A percentile compares a stretch with the other conserved stretches of the same genome.
Conservation (phyloP, 1,284 basidiomycete species). For the Sparassis latifolia region DNA sequence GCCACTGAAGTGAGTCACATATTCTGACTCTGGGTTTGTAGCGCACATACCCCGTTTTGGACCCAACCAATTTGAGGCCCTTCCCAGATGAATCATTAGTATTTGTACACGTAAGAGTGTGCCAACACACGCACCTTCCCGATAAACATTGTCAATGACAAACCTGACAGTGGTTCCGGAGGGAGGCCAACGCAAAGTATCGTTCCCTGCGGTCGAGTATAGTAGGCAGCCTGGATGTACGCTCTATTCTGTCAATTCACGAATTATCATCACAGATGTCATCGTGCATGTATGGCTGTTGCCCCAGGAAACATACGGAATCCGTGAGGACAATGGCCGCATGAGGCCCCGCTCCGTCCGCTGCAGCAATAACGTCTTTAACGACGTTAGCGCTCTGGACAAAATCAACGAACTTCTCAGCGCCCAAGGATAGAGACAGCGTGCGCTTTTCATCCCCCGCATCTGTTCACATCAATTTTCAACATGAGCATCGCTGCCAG, state of each 20-base stretch:
- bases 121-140: conserved; percentile 32
- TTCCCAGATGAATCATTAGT: not conserved
- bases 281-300: not conserved
- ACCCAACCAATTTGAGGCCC: conserved; percentile 5
- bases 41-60: conserved; percentile 14
- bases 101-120: not conserved
- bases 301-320: conserved; percentile 15
- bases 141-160: conserved; percentile 74
- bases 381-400: conserved; percentile 43
- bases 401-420: conserved; percentile 71
- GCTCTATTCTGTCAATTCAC: conserved; percentile 36
- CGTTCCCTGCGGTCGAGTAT: conserved; percentile 56
- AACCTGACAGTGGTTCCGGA: conserved; percentile 48
- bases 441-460: conserved; percentile 60
- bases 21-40: conserved; percentile 2
- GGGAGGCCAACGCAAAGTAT: conserved; percentile 72
- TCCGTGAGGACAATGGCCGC: conserved; percentile 53
- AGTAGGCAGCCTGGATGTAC: conserved; percentile 68
- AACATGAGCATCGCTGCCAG: not conserved
- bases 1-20: not conserved
- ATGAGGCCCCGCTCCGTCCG: conserved; percentile 61
- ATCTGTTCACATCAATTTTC: conserved; percentile 30
- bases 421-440: conserved; percentile 54
- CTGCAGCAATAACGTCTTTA: conserved; percentile 45
- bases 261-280: not conserved